Conservation (phyloP, 176 grass and related monocot genomes). For the Secale cereale region DNA sequence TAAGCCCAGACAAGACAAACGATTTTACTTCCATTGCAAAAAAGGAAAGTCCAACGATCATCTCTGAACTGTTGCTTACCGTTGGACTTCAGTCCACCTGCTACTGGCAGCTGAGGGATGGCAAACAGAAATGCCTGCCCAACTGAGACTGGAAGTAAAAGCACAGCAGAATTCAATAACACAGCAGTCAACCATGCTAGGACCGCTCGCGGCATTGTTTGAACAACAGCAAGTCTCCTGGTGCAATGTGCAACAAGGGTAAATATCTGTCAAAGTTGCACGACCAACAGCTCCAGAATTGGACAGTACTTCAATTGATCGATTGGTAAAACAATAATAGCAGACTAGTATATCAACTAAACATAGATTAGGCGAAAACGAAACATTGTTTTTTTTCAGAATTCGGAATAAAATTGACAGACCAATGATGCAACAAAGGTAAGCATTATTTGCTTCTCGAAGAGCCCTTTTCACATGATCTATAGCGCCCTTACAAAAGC, state of each 20-base stretch:
- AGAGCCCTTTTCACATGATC: too few relatives aligned
- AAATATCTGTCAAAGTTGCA: neutral
- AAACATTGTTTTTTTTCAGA: too few relatives aligned
- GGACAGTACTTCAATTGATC: too few relatives aligned
- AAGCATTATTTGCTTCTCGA: too few relatives aligned
- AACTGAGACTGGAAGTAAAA: slow-evolving; percentile 36
- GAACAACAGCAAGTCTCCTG: slow-evolving; percentile 23
- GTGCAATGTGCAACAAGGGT: slow-evolving; percentile 1
- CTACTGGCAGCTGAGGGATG: slow-evolving; percentile 34
- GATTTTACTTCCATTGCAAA: neutral
- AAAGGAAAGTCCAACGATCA: neutral
- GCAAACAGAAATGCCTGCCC: slow-evolving; percentile 37
- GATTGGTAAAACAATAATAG: too few relatives aligned
- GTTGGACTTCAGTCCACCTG: slow-evolving; percentile 34
- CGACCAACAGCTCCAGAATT: too few relatives aligned
- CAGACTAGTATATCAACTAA: too few relatives aligned
- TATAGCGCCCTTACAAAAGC: too few relatives aligned
- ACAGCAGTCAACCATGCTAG: slow-evolving; percentile 33
- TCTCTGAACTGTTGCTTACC: slow-evolving; percentile 28
- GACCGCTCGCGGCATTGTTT: slow-evolving; percentile 10
- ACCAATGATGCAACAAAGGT: neutral
- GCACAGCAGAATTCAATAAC: slow-evolving; percentile 40
- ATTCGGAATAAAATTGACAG: too few relatives aligned
- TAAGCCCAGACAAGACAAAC: neutral
- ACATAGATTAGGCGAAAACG: too few relatives aligned